These are phyloP conservation scores for Kwoniella shivajii DNA, from an alignment of 1,284 basidiomycete genomes.

Conservation along the genomic window DNA sequence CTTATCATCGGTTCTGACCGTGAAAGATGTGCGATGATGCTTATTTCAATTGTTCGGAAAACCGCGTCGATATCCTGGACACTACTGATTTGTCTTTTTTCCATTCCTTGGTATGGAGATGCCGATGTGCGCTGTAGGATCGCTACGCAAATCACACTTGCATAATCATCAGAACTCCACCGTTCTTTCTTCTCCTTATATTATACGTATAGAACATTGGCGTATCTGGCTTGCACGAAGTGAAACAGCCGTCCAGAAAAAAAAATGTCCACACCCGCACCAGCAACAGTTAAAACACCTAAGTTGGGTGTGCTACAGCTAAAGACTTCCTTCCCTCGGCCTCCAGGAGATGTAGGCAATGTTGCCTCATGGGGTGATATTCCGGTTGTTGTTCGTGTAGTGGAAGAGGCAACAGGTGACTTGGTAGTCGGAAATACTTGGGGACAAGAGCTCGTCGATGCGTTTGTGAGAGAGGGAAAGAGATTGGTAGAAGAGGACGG, in stretches of 20 bases:
- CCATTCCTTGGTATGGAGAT: no score
- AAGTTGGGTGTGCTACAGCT: conserved; percentile 35
- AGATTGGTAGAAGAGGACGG: conserved; percentile 25
- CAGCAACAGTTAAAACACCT: conserved; percentile 3
- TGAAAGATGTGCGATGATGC: neutral
- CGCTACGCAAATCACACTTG: no score
- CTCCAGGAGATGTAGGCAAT: conserved; percentile 31
- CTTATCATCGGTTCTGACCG: neutral
- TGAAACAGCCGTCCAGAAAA: no score
- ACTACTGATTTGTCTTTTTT: no score
- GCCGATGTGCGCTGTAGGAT: no score
- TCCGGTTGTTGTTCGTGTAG: conserved; percentile 29
- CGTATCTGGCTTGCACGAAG: no score
- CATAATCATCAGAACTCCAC: neutral
- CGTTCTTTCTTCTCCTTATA: no score
- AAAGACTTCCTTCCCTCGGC: conserved; percentile 32
- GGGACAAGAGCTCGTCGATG: conserved; percentile 28
- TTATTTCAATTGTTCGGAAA: no score
- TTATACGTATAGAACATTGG: no score
- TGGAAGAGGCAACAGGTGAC: conserved; percentile 21
- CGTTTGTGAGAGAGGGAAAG: conserved; percentile 30
- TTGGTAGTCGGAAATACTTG: conserved; percentile 24
- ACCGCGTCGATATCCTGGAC: no score
- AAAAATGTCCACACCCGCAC: neutral
- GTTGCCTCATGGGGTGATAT: conserved; percentile 23